These are phyloP conservation scores for Aspergillus campestris DNA, from an alignment of 495 filamentous ascomycete species.

Conservation along the genomic window DNA sequence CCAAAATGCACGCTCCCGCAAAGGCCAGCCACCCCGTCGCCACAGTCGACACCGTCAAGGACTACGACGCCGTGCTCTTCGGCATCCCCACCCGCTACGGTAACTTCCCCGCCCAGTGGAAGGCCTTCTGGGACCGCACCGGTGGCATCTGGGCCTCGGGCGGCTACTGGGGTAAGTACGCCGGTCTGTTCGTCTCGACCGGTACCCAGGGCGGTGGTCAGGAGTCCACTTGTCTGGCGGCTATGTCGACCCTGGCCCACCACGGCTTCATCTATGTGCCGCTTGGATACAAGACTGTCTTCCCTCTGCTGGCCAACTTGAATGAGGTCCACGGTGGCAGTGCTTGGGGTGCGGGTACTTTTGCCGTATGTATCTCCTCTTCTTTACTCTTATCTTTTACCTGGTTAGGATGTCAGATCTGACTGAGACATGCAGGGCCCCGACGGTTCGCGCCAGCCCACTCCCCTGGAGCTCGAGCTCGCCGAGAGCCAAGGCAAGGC, in stretches of 20 bases:
- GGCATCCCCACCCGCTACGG: conserved; percentile 98
- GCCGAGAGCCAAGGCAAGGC: conserved; percentile 74
- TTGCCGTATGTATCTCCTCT: conserved; percentile 49
- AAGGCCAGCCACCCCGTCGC: conserved; percentile 63
- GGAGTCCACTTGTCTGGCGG: conserved; percentile 74
- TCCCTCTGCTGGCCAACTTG: conserved; percentile 57
- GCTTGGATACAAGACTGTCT: conserved; percentile 80
- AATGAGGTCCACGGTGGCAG: conserved; percentile 73
- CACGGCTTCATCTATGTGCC: conserved; percentile 96
- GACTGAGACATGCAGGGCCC: conserved; percentile 28
- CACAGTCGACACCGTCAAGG: conserved; percentile 56
- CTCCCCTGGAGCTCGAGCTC: conserved; percentile 61
- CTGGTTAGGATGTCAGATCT: conserved; percentile 2
- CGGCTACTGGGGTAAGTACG: conserved; percentile 82
- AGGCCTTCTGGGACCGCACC: conserved; percentile 79
- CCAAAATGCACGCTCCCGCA: conserved; percentile 80
- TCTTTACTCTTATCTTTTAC: neutral
- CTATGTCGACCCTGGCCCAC: conserved; percentile 83
- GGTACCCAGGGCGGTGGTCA: conserved; percentile 82
- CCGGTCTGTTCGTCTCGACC: conserved; percentile 83
- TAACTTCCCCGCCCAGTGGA: conserved; percentile 98
- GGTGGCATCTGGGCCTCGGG: conserved; percentile 65
- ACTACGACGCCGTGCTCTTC: conserved; percentile 87
- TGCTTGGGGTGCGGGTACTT: conserved; percentile 93
- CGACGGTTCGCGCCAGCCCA: conserved; percentile 78